A percentile compares a stretch with the other conserved stretches of the same genome.
Conservation (phyloP, 1,284 basidiomycete genomes). For the Inonotus obliquus region DNA sequence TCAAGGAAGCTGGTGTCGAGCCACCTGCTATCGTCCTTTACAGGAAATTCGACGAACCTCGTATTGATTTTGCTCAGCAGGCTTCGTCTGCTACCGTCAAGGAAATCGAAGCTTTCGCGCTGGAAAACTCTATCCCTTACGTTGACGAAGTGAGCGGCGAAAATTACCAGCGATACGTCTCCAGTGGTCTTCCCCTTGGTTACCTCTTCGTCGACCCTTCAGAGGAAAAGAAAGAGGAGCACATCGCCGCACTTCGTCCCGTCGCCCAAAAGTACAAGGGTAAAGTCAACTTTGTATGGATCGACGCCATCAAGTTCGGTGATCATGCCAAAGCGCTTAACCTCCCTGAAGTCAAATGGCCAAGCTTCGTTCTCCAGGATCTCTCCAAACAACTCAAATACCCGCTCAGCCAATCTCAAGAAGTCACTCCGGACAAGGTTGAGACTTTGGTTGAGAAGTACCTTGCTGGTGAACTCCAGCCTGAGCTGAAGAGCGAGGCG, state of each 20-base stretch:
- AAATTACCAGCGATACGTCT: constrained; percentile 87
- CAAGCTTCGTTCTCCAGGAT: constrained; percentile 92
- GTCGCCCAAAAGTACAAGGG: constrained; percentile 80
- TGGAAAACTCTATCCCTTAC: constrained; percentile 82
- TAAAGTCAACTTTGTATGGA: constrained; percentile 97
- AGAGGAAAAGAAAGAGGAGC: constrained; percentile 58
- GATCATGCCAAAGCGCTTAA: constrained; percentile 97
- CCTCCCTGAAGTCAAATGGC: constrained; percentile 82
- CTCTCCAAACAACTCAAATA: constrained; percentile 84
- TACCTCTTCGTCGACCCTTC: constrained; percentile 93
- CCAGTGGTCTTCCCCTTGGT: constrained; percentile 82
- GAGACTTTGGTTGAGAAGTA: constrained; percentile 64
- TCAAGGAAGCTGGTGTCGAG: constrained; percentile 66
- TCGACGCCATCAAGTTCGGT: constrained; percentile 92
- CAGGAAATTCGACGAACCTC: constrained; percentile 89
- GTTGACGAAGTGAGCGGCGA: constrained; percentile 93
- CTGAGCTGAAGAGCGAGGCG: constrained; percentile 88
- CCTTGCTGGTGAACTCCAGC: constrained; percentile 69
- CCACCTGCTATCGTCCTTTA: constrained; percentile 89
- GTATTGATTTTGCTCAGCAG: constrained; percentile 66
- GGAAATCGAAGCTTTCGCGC: constrained; percentile 75
- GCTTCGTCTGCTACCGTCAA: constrained; percentile 51
- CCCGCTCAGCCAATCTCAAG: constrained; percentile 72
- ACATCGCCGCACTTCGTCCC: constrained; percentile 69
- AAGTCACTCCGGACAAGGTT: constrained; percentile 52